Evolutionary conservation across 352 stramenopile genomes (phyloP), one percentile per base, ranked within the genome.

Genomic region (Phytophthora fragariaefolia): DNA sequence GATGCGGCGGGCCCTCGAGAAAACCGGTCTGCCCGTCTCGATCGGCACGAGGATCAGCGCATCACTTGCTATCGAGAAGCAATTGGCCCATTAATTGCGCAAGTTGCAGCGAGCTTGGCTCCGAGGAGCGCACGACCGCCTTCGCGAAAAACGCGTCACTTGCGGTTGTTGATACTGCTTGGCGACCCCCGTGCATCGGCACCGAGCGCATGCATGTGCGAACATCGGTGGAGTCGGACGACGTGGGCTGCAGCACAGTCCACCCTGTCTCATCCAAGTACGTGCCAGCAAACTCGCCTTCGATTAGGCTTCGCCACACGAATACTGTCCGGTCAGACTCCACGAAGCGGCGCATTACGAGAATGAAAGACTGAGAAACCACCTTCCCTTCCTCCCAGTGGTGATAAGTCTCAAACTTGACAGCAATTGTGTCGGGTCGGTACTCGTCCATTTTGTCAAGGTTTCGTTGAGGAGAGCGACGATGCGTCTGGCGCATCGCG

Each of bases 201-300:
- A 48, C 30, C n/a, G n/a, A 54, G 53, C 43, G 34, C n/a, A 52
- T 28, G 28, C 61, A 63, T 2, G 61, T 63, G 42, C 52, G 24
- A 38, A 69, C 36, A n/a, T 63, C 61, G 1, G 45, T 69, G 7
- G 38, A 58, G 9, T 18, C 43, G 18, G 32, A 28, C 1, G 34
- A 17, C 13, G 59, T 27, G 18, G 53, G 34, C 15, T 20, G 34
- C 17, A 70, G 22, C 27, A 70, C 47, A 24, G 22, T 49, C 63
- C 63, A 71, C 15, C 63, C 63, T 18, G 56, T 66, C 28, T 43
- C 12, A 18, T 57, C 57, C n/a, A 66, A 40, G 30, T 17, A 61
- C 4, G 49, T 59, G 4, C 55, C 48, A 28, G 49, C 28, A 51
- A 66, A 66, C 1, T 62, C 40, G 26, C 56, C 55, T 20, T 71